phyloP scores from a whole-genome alignment of 805 yeast genomes.

The Ogataea zsoltii region DNA sequence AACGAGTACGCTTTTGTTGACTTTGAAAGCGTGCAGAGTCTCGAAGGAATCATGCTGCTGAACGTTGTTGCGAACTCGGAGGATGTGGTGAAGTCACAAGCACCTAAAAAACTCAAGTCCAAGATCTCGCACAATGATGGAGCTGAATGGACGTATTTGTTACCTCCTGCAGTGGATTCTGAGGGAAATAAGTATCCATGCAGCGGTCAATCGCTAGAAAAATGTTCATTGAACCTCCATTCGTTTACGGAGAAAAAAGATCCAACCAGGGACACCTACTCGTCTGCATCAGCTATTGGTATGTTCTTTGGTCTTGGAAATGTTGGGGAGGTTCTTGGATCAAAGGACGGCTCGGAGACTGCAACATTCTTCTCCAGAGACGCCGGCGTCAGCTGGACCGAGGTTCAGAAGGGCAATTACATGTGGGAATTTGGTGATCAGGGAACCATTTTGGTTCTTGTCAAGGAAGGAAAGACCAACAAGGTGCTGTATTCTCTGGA shows the following conservation, averaged over 20 bases:
- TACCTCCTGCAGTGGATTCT: conserved; percentile 69
- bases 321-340: conserved; percentile 64
- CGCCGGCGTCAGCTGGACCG: conserved; percentile 89
- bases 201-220: conserved; percentile 42
- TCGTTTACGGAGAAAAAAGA: conserved; percentile 89
- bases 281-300: conserved; percentile 89
- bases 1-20: conserved; percentile 77
- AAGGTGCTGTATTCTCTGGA: conserved; percentile 66
- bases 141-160: conserved; percentile 73
- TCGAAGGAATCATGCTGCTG: conserved; percentile 81
- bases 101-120: conserved; percentile 61
- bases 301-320: conserved; percentile 90
- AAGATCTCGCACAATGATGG: conserved; percentile 89
- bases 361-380: conserved; percentile 82
- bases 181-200: conserved; percentile 60
- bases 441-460: conserved; percentile 81
- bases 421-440: conserved; percentile 98
- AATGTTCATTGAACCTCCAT: conserved; percentile 82
- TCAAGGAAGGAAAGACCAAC: conserved; percentile 59
- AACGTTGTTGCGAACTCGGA: conserved; percentile 65
- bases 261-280: conserved; percentile 70
- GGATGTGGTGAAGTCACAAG: conserved; percentile 34
- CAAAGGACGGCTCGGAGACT: conserved; percentile 42
- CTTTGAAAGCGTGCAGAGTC: conserved; percentile 76
- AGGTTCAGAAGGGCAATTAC: conserved; percentile 67